Evolutionary conservation across 2,329 filamentous ascomycete species (phyloP).

Genomic region (Talaromyces sp.): DNA sequence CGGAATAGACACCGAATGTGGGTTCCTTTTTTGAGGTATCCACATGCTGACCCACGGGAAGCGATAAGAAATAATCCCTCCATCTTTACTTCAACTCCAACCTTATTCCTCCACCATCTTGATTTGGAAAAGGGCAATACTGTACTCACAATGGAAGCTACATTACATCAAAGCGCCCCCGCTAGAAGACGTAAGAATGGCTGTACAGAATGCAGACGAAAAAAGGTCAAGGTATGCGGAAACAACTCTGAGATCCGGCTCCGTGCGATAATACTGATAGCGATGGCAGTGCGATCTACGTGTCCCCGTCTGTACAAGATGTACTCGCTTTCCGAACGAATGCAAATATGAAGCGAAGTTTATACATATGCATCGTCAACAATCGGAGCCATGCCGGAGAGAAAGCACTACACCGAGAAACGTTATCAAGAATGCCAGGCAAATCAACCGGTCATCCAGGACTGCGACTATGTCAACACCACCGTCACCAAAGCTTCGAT

Average conservation of each 20-base stretch:
- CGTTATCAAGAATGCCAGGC: not conserved
- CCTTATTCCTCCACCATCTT: not conserved
- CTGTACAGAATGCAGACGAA: constrained; percentile 30
- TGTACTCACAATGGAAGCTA: not conserved
- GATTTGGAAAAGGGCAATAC: not conserved
- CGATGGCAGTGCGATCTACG: constrained; percentile 26
- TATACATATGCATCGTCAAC: constrained; percentile 16
- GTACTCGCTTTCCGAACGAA: constrained; percentile 25
- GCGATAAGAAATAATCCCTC: no score
- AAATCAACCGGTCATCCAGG: not conserved
- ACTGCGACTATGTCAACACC: not conserved
- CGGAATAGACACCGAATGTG: no score
- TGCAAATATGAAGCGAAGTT: constrained; percentile 27
- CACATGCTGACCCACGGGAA: no score
- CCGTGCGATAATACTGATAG: not conserved
- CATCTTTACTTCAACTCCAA: not conserved
- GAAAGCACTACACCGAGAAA: not conserved
- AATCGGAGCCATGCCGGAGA: not conserved
- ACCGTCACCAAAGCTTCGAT: not conserved
- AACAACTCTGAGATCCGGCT: not conserved
- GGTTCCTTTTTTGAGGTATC: not conserved
- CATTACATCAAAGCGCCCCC: not conserved
- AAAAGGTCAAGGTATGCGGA: constrained; percentile 28
- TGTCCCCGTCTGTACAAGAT: constrained; percentile 27
- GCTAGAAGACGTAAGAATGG: constrained; percentile 28